Conservation (phyloP, 345 rosid species). For the Moricandia moricandioides region DNA sequence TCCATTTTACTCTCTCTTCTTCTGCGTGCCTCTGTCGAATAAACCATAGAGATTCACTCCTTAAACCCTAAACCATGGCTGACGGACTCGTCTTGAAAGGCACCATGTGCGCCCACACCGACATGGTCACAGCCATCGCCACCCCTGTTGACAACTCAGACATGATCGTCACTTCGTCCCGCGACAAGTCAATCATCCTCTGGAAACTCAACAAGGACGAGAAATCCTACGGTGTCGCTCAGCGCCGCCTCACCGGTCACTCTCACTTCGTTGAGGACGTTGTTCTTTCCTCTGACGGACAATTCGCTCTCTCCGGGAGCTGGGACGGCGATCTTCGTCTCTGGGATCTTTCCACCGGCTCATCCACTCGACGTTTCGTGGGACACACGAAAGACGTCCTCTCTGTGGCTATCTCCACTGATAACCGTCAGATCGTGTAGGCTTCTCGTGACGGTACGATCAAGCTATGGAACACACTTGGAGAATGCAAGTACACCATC, state of each 20-base stretch:
- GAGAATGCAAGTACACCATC: background rate
- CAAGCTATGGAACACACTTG: background rate
- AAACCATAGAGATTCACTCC: background rate
- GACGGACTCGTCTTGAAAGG: conserved; percentile 67
- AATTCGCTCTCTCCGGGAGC: conserved; percentile 88
- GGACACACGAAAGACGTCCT: conserved; percentile 88
- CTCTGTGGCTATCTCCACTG: conserved; percentile 84
- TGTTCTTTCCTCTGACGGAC: conserved; percentile 82
- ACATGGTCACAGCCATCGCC: conserved; percentile 88
- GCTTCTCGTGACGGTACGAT: too few species aligned
- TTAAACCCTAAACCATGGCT: conserved; percentile 43
- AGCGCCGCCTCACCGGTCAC: conserved; percentile 87
- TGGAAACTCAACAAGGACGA: conserved; percentile 85
- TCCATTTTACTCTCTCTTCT: background rate
- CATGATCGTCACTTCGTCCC: conserved; percentile 77
- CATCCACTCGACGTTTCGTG: conserved; percentile 70
- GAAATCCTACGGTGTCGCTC: conserved; percentile 57
- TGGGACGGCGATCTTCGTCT: conserved; percentile 97
- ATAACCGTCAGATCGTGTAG: conserved; percentile 89
- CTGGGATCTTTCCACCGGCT: conserved; percentile 71
- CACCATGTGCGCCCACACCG: conserved; percentile 88
- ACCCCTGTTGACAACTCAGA: conserved; percentile 77
- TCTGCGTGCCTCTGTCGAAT: background rate
- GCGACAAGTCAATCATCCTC: conserved; percentile 87
- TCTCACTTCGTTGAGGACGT: conserved; percentile 89